Base-by-base conservation (phyloP, 2,329 filamentous ascomycete species). In the Colletotrichum sp. region DNA sequence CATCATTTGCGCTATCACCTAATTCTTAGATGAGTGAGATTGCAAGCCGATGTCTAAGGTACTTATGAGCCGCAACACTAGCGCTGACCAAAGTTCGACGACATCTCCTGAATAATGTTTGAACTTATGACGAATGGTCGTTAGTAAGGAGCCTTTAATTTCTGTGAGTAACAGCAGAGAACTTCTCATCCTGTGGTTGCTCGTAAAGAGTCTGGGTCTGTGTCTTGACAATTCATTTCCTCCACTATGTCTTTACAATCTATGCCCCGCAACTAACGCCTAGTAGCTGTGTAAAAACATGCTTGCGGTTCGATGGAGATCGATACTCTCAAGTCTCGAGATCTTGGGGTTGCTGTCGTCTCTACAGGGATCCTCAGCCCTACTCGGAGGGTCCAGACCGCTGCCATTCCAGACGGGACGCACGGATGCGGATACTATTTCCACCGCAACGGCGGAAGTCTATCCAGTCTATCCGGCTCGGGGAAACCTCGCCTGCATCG, bases 371-470 rank as follows among this genome's bases (percentile, higher is more conserved):
- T 26, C 24, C 21, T 64, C 34, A 44, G 62, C 62, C 62, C 62
- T 64, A 28, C 32, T 44, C 30, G 16, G 13, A 21, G 62, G 62
- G 24, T 64, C 62, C 32, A 26, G 62, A 64, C 62, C 62, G 62
- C 62, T 44, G 34, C 32, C 32, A 7, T n/a, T 28, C 30, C 32
- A 18, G 21, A 28, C 62, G 62, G 62, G 62, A 18, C 34, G 62
- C 34, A 64, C 62, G 34, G 62, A 64, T 64, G 62, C 62, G 32
- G 62, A 64, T 64, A 13, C 60, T 36, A 39, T 44, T 64, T 44
- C 62, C 34, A 12, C 34, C 62, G 62, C 6, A 18, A 44, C 34
- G 62, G 62, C 15, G 62, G 34, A 64, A 64, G 62, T 36, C 34
- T 64, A 26, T 8, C 60, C 21, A 59, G 55, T 26, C 55, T n/a